Conservation (phyloP, 2,329 filamentous ascomycete genomes). For the Elsinoe perseae region DNA sequence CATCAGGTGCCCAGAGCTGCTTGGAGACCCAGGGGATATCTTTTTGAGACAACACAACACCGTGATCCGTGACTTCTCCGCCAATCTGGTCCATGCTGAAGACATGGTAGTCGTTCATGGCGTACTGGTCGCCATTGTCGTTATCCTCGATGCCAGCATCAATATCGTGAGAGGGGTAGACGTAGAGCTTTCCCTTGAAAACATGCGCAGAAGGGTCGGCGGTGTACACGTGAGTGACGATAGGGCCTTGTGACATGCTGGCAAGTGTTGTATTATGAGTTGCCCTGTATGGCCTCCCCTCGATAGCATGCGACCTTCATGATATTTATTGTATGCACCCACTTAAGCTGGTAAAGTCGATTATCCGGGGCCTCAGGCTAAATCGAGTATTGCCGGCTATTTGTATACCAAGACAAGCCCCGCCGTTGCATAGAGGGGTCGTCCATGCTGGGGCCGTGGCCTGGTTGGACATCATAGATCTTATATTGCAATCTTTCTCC, state of each 20-base stretch:
- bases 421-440: background rate
- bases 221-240: conserved; percentile 69
- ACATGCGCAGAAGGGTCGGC: conserved; percentile 75
- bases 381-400: conserved; percentile 4
- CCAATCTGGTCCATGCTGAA: conserved; percentile 54
- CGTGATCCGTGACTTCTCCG: conserved; percentile 61
- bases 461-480: background rate
- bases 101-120: conserved; percentile 79
- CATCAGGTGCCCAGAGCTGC: conserved; percentile 76
- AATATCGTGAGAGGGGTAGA: conserved; percentile 75
- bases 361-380: conserved; percentile 10
- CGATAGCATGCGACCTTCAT: background rate
- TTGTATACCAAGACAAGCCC: background rate
- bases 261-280: background rate
- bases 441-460: background rate
- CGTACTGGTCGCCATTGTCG: conserved; percentile 79
- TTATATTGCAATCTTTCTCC: too few species aligned
- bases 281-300: background rate
- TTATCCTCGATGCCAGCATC: conserved; percentile 68
- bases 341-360: background rate
- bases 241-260: conserved; percentile 21
- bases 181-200: conserved; percentile 66
- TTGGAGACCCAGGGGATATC: conserved; percentile 70
- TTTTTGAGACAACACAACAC: conserved; percentile 55
- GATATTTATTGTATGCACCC: conserved; percentile 2